phyloP scores from a whole-genome alignment of 2,329 filamentous ascomycete species.

The Talaromyces sp. region DNA sequence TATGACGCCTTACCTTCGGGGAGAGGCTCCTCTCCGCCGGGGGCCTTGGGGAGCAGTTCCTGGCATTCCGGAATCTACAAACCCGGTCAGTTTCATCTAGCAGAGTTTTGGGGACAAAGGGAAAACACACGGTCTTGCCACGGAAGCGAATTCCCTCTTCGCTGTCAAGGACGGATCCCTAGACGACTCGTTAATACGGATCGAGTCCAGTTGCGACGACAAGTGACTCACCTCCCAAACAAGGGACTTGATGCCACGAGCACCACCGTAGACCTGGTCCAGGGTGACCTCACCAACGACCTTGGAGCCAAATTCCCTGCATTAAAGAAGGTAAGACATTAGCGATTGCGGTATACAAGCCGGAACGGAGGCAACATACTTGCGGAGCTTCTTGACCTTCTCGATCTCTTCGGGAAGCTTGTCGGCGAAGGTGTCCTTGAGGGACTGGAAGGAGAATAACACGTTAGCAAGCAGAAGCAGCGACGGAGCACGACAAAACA shows the following conservation, averaged over 20 bases:
- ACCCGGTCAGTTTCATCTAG: constrained; percentile 15
- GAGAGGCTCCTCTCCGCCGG: constrained; percentile 92
- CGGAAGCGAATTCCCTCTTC: constrained; percentile 99
- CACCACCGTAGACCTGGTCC: constrained; percentile 98
- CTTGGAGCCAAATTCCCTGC: constrained; percentile 87
- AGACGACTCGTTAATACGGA: constrained; percentile 2
- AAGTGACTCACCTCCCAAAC: constrained; percentile 74
- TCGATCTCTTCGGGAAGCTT: constrained; percentile 94
- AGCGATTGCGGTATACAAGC: constrained; percentile 12
- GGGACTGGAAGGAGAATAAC: constrained; percentile 53
- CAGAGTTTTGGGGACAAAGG: background rate
- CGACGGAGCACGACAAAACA: constrained; percentile 3
- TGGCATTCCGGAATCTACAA: constrained; percentile 89
- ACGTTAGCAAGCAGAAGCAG: background rate
- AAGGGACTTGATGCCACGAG: constrained; percentile 95
- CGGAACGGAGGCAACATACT: constrained; percentile 54
- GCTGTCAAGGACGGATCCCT: constrained; percentile 89
- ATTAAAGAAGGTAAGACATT: constrained; percentile 10
- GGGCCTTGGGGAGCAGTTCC: constrained; percentile 92
- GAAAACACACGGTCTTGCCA: constrained; percentile 69
- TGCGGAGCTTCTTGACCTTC: constrained; percentile 97
- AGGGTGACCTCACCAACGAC: constrained; percentile 96
- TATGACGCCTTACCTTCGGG: constrained; percentile 64
- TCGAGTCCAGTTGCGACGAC: background rate
- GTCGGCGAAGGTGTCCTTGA: constrained; percentile 98